Evolutionary conservation across 768 basidiomycete genomes (phyloP).

Genomic region (Daedalea quercina): DNA sequence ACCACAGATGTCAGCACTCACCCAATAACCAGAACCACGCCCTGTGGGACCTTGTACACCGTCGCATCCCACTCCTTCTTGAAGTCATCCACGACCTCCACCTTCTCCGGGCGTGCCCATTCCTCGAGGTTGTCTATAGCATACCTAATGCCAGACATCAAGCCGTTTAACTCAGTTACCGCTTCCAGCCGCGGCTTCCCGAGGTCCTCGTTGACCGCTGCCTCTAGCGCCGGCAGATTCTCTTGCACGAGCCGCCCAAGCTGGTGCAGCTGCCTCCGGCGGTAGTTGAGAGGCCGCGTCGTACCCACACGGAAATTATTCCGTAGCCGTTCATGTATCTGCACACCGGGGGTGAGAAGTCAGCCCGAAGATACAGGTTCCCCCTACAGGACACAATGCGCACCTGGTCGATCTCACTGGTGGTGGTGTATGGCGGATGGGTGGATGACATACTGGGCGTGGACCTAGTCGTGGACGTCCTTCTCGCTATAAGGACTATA

Average conservation of each 20-base stretch:
- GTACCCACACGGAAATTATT: constrained; percentile 44
- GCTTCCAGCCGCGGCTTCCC: constrained; percentile 19
- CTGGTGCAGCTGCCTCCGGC: constrained; percentile 58
- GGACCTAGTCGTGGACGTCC: too few species aligned
- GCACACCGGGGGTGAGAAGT: background rate
- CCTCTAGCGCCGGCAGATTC: constrained; percentile 46
- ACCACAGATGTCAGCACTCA: constrained; percentile 26
- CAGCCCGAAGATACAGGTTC: background rate
- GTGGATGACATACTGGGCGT: too few species aligned
- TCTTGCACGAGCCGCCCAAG: constrained; percentile 57
- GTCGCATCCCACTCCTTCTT: constrained; percentile 47
- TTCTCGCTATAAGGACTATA: too few species aligned
- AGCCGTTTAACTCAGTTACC: constrained; percentile 34
- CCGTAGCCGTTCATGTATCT: constrained; percentile 33
- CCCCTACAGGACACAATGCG: background rate
- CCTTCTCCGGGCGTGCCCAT: constrained; percentile 45
- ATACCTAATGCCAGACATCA: constrained; percentile 36
- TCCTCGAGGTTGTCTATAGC: constrained; percentile 45
- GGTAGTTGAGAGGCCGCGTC: constrained; percentile 49
- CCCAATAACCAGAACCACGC: constrained; percentile 55
- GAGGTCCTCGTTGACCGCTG: constrained; percentile 31
- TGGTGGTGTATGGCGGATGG: background rate
- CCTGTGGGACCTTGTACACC: constrained; percentile 51
- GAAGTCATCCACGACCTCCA: constrained; percentile 34
- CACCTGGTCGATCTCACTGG: background rate